Percentiles rank a stretch among this genome's conserved stretches.
phyloP scores from a whole-genome alignment of 495 filamentous ascomycete species.

The Pseudomonodictys pantanalensis region DNA sequence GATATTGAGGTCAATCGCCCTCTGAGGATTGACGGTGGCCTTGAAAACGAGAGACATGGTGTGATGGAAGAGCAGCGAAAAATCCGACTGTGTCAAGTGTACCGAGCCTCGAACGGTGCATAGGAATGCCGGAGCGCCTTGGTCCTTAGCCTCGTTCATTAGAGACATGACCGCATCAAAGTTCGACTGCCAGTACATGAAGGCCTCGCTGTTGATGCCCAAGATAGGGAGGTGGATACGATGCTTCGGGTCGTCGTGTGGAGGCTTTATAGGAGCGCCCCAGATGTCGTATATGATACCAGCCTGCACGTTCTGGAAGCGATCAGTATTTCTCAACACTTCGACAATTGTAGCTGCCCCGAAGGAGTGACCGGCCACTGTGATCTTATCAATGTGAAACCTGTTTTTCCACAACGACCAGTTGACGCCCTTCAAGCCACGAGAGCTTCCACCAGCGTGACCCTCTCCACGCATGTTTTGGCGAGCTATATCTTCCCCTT shows the following conservation, averaged over 20 bases:
- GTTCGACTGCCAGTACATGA: constrained; percentile 60
- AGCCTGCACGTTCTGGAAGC: constrained; percentile 52
- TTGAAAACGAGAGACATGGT: constrained; percentile 55
- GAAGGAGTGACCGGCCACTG: constrained; percentile 43
- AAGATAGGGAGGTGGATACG: constrained; percentile 51
- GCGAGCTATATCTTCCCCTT: constrained; percentile 39
- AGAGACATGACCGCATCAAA: constrained; percentile 51
- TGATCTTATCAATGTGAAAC: constrained; percentile 38
- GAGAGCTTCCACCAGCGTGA: constrained; percentile 52
- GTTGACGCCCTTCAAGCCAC: constrained; percentile 46
- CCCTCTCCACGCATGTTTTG: constrained; percentile 51
- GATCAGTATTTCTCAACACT: constrained; percentile 46
- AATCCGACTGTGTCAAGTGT: constrained; percentile 58
- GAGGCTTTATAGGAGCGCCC: constrained; percentile 43
- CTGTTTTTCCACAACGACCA: constrained; percentile 43
- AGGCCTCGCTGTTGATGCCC: constrained; percentile 60
- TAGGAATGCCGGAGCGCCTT: constrained; percentile 53
- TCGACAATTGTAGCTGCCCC: constrained; percentile 43
- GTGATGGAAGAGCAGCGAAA: constrained; percentile 57
- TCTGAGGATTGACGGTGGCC: constrained; percentile 53
- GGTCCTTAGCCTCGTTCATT: constrained; percentile 50
- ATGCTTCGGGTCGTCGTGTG: constrained; percentile 38
- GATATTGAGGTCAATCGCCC: constrained; percentile 57
- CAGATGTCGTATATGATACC: constrained; percentile 61
- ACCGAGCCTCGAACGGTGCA: constrained; percentile 58